phyloP scores from a whole-genome alignment of 768 basidiomycete species.

The Amanita muscaria region DNA sequence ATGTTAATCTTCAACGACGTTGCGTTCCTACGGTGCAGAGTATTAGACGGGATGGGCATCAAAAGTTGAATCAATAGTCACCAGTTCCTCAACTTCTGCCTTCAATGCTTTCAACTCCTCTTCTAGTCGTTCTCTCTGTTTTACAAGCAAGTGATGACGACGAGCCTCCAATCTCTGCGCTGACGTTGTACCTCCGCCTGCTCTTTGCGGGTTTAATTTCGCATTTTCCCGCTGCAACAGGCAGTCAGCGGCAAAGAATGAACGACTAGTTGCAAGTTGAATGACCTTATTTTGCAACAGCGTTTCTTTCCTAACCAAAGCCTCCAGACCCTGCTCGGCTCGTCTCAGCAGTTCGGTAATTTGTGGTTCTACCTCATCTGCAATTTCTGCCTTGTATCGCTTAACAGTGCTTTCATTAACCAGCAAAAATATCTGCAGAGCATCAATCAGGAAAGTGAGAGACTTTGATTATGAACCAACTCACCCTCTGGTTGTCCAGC shows the following conservation, averaged over 20 bases:
- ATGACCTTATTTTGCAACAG: constrained; percentile 58
- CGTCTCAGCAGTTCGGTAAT: constrained; percentile 66
- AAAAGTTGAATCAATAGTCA: constrained; percentile 17
- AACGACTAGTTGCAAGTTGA: not conserved
- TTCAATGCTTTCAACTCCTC: constrained; percentile 52
- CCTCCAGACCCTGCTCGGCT: constrained; percentile 58
- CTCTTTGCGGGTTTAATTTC: constrained; percentile 33
- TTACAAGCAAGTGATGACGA: constrained; percentile 52
- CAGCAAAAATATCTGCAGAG: constrained; percentile 76
- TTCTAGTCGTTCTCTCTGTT: constrained; percentile 62
- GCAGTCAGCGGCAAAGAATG: not conserved
- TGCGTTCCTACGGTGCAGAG: not conserved
- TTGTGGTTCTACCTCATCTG: constrained; percentile 75
- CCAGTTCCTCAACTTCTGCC: constrained; percentile 52
- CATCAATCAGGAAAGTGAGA: no score
- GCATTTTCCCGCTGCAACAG: constrained; percentile 45
- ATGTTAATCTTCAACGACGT: not conserved
- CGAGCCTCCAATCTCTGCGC: constrained; percentile 60
- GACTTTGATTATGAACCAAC: no score
- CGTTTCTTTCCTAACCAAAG: constrained; percentile 53
- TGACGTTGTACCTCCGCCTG: constrained; percentile 40
- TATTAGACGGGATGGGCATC: not conserved
- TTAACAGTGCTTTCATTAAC: constrained; percentile 66
- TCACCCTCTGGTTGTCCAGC: constrained; percentile 57
- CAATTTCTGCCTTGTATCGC: constrained; percentile 65